Conservation (phyloP, 148 eudicot species). For the Vaccinium myrtillus region DNA sequence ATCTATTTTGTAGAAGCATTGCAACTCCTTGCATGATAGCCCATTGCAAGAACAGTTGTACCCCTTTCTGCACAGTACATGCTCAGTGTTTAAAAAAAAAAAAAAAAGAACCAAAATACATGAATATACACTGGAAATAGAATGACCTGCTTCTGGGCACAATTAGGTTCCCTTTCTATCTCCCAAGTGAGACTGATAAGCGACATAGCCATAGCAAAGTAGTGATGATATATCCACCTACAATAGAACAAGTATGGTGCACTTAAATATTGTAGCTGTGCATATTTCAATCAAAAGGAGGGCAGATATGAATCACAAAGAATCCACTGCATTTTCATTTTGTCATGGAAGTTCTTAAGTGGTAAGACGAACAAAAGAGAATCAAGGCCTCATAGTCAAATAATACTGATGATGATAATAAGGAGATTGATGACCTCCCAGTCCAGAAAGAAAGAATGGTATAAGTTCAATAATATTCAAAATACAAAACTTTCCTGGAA, state of each 20-base stretch:
- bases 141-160: slow-evolving; percentile 84
- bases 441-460: not conserved
- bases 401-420: not conserved
- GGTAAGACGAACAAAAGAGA: slow-evolving; percentile 1
- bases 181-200: slow-evolving; percentile 98
- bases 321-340: slow-evolving; percentile 10
- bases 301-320: slow-evolving; percentile 3
- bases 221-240: slow-evolving; percentile 99
- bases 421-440: not conserved
- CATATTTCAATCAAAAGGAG: not conserved
- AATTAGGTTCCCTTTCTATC: slow-evolving; percentile 76
- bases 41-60: slow-evolving; percentile 84
- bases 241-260: slow-evolving; percentile 15
- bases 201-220: slow-evolving; percentile 95
- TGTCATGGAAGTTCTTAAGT: not conserved
- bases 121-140: no score
- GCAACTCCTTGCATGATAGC: slow-evolving; percentile 98
- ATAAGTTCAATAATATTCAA: not conserved
- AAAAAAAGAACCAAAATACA: no score
- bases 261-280: not conserved
- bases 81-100: not conserved
- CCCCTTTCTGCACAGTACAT: slow-evolving; percentile 66
- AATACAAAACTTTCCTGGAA: not conserved
- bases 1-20: slow-evolving; percentile 92
- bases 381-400: not conserved